Evolutionary conservation across 1,139 yeast genomes (phyloP).

Genomic region (Sugiyamaella novakii): DNA sequence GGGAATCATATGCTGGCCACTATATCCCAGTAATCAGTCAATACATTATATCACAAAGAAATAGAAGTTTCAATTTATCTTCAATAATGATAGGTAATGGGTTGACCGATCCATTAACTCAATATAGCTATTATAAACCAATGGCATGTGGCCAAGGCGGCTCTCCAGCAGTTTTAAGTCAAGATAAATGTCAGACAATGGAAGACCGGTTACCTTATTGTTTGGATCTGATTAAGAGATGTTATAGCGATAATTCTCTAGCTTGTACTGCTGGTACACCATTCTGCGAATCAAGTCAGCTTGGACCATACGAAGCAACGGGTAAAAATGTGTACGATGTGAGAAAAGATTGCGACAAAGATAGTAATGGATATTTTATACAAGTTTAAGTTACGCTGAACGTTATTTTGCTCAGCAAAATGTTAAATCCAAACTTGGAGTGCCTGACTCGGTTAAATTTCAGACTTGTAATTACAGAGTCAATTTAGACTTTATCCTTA

Average conservation of each 20-base stretch:
- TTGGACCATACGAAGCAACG: conserved; percentile 85
- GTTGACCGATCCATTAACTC: conserved; percentile 88
- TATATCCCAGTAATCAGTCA: conserved; percentile 92
- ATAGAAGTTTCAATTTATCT: conserved; percentile 78
- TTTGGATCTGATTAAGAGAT: conserved; percentile 70
- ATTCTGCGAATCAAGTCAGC: conserved; percentile 84
- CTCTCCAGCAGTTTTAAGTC: conserved; percentile 70
- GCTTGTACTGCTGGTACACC: conserved; percentile 90
- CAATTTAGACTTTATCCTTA: conserved; percentile 49
- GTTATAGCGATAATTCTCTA: conserved; percentile 76
- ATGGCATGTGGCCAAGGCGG: conserved; percentile 99
- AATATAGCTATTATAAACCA: conserved; percentile 86
- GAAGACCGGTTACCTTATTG: conserved; percentile 73
- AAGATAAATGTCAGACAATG: conserved; percentile 81
- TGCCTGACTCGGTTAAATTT: conserved; percentile 82
- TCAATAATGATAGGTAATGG: conserved; percentile 96
- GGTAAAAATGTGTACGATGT: conserved; percentile 94
- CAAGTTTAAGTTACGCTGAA: conserved; percentile 63
- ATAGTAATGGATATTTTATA: conserved; percentile 70
- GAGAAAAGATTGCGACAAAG: conserved; percentile 74
- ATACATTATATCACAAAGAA: conserved; percentile 76
- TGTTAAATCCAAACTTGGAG: conserved; percentile 84
- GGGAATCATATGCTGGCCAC: conserved; percentile 99
- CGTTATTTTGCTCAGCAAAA: conserved; percentile 65
- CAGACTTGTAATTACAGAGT: conserved; percentile 67